Conservation (phyloP, 2,329 filamentous ascomycete genomes). For the Beauveria medogensis region DNA sequence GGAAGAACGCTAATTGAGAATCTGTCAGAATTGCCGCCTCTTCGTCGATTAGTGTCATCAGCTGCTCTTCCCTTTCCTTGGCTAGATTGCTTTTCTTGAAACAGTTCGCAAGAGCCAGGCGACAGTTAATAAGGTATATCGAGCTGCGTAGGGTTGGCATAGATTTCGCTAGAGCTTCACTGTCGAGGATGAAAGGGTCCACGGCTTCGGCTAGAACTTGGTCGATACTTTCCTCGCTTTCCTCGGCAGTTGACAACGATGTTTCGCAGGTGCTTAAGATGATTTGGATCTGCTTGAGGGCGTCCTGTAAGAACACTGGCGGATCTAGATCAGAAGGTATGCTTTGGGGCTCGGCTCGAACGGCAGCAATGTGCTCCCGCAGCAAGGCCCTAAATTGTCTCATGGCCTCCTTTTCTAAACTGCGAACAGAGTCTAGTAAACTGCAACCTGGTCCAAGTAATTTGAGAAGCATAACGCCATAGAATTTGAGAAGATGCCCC, state of each 20-base stretch:
- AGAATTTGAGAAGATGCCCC: conserved; percentile 82
- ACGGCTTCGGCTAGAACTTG: conserved; percentile 70
- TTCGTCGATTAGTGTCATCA: conserved; percentile 48
- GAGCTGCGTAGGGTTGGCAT: conserved; percentile 52
- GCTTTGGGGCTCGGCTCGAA: conserved; percentile 64
- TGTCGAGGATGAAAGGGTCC: conserved; percentile 76
- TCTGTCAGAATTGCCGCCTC: conserved; percentile 52
- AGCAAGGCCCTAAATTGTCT: conserved; percentile 76
- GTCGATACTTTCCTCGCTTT: conserved; percentile 62
- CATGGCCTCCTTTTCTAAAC: conserved; percentile 67
- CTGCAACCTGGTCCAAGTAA: conserved; percentile 63
- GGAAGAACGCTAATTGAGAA: conserved; percentile 65
- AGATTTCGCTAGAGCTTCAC: conserved; percentile 57
- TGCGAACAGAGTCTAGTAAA: conserved; percentile 59
- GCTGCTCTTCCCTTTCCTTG: conserved; percentile 40
- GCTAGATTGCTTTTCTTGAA: conserved; percentile 59
- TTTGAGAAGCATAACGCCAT: conserved; percentile 74
- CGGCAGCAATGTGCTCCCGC: conserved; percentile 67
- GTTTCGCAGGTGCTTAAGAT: conserved; percentile 85
- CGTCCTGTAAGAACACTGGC: conserved; percentile 73
- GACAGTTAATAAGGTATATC: conserved; percentile 68
- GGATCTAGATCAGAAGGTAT: conserved; percentile 66
- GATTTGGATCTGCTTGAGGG: conserved; percentile 65
- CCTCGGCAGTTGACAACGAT: conserved; percentile 55
- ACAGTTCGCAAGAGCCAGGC: conserved; percentile 47